phyloP scores from a whole-genome alignment of 2,329 filamentous ascomycete genomes.

The Clonostachys rosea region DNA sequence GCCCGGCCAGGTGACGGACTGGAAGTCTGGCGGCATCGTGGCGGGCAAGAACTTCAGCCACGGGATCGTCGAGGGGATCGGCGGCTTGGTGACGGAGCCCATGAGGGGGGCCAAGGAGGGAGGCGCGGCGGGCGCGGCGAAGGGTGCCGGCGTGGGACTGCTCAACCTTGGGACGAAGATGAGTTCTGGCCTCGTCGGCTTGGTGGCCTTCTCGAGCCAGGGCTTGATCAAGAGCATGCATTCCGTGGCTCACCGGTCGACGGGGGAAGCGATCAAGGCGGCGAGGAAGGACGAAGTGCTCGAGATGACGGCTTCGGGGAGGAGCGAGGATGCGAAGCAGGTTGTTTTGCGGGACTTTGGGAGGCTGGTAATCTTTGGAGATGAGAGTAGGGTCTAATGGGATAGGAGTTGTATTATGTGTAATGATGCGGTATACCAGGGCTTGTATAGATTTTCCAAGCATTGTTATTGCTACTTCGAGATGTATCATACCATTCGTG shows the following conservation, averaged over 20 bases:
- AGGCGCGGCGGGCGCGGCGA: neutral
- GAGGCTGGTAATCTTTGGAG: too few species aligned
- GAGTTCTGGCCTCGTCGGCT: neutral
- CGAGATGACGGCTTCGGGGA: too few species aligned
- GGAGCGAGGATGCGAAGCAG: too few species aligned
- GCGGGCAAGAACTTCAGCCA: neutral
- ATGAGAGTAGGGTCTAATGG: too few species aligned
- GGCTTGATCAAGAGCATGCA: neutral
- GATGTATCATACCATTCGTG: too few species aligned
- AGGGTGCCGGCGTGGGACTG: neutral
- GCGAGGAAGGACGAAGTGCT: neutral
- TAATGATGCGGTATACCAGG: too few species aligned
- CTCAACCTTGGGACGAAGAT: neutral
- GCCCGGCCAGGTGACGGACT: conserved; percentile 1
- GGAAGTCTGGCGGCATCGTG: conserved; percentile 2
- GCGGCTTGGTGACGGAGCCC: neutral
- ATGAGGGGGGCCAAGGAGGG: neutral
- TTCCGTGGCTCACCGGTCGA: neutral
- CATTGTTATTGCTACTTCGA: too few species aligned
- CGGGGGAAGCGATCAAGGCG: neutral
- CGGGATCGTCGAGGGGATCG: neutral
- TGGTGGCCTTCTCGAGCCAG: neutral
- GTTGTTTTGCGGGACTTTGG: too few species aligned
- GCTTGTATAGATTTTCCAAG: too few species aligned
- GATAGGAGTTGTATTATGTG: too few species aligned